Evolutionary conservation across 2,329 filamentous ascomycete species (phyloP).

Genomic region (Aspergillus aculeatinus): DNA sequence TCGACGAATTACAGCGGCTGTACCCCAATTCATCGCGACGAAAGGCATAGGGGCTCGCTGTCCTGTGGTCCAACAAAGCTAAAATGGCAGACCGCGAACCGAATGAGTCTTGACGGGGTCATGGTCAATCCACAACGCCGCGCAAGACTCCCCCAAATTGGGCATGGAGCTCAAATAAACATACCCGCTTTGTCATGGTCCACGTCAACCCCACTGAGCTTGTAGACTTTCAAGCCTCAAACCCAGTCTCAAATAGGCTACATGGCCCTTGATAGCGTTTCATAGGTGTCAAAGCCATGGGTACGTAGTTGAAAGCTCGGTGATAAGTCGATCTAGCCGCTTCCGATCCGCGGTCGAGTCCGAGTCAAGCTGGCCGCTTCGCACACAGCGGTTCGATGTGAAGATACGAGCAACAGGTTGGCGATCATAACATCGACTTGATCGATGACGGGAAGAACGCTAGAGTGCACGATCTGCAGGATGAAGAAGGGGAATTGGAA

Average conservation of each 20-base stretch:
- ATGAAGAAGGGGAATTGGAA: too few species aligned
- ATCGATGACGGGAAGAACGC: too few species aligned
- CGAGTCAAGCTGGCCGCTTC: neutral
- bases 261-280: neutral
- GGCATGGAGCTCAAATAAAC: neutral
- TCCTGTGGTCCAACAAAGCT: too few species aligned
- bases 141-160: neutral
- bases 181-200: neutral
- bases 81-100: neutral
- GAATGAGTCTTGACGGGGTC: neutral
- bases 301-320: neutral
- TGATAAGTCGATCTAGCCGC: neutral
- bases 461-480: too few species aligned
- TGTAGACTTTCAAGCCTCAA: neutral
- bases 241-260: neutral
- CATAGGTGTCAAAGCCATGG: neutral
- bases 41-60: too few species aligned
- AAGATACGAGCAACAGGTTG: too few species aligned
- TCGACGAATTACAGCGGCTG: too few species aligned
- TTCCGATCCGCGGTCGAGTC: neutral
- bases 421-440: too few species aligned
- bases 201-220: neutral
- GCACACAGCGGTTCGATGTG: too few species aligned
- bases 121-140: neutral
- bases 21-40: too few species aligned